These are phyloP conservation scores for Astrephomene gubernaculifera DNA, from an alignment of 139 green algal genomes.

Conservation along the genomic window DNA sequence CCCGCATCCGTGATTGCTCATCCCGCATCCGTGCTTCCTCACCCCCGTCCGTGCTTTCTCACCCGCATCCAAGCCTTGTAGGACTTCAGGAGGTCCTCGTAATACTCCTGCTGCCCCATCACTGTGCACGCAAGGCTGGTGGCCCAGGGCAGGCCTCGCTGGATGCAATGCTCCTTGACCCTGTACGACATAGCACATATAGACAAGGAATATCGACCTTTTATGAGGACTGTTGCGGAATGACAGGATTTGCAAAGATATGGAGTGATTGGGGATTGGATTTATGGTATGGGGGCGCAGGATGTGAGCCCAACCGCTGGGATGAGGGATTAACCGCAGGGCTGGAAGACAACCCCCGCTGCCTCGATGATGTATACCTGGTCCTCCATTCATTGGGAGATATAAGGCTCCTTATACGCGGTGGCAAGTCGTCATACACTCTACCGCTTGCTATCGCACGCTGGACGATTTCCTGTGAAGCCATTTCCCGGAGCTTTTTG, in stretches of 20 bases:
- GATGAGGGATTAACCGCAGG: no score
- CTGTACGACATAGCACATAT: constrained; percentile 55
- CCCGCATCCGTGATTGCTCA: no score
- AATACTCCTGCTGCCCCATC: constrained; percentile 90
- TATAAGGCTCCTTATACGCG: constrained; percentile 59
- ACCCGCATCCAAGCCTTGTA: constrained; percentile 82
- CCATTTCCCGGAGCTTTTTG: no score
- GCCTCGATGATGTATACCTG: no score
- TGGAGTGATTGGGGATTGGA: no score
- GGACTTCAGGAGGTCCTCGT: constrained; percentile 84
- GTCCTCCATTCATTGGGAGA: constrained; percentile 62
- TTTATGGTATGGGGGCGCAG: no score
- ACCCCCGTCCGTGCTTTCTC: not conserved
- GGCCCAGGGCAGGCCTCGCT: constrained; percentile 78
- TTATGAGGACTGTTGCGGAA: no score
- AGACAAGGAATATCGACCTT: no score
- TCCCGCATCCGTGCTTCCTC: no score
- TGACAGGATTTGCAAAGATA: no score
- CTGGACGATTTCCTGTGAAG: not conserved
- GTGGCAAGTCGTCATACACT: constrained; percentile 81
- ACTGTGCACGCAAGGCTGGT: constrained; percentile 70
- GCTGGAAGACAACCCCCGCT: no score
- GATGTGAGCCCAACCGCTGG: no score
- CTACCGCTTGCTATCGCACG: constrained; percentile 32
- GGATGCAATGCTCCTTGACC: constrained; percentile 88